Evolutionary conservation across 1,284 basidiomycete species (phyloP).

Genomic region (Mycena sp.): DNA sequence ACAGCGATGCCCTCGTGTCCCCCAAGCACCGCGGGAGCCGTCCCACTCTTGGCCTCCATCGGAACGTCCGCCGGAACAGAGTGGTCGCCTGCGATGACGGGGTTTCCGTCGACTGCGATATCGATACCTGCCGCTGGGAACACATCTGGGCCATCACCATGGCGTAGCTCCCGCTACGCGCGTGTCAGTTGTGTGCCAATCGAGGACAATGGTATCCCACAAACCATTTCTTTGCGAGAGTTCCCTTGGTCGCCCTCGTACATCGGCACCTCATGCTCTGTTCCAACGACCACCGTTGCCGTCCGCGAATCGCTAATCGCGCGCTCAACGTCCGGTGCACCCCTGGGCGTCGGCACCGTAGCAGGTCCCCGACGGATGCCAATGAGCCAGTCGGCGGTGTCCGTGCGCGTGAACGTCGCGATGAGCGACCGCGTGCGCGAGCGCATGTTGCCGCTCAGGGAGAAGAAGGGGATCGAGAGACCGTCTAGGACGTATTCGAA

Average conservation of each 20-base stretch:
- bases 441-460: conserved; percentile 72
- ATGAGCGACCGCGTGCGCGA: conserved; percentile 57
- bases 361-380: conserved; percentile 47
- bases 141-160: neutral
- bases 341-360: neutral
- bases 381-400: conserved; percentile 61
- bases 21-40: conserved; percentile 17
- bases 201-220: neutral
- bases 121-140: neutral
- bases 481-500: conserved; percentile 67
- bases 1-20: conserved; percentile 35
- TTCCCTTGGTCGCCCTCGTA: neutral
- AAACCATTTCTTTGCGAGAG: neutral
- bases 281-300: conserved; percentile 5
- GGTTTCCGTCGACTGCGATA: neutral
- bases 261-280: neutral
- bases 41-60: neutral
- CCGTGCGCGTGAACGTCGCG: conserved; percentile 48
- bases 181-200: neutral
- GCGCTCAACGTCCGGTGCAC: conserved; percentile 33
- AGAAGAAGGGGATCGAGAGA: conserved; percentile 90
- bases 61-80: neutral
- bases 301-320: neutral
- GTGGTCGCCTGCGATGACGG: neutral
- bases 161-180: neutral